Base-by-base conservation (phyloP, 331 rosid species). In the Phaseolus coccineus region DNA sequence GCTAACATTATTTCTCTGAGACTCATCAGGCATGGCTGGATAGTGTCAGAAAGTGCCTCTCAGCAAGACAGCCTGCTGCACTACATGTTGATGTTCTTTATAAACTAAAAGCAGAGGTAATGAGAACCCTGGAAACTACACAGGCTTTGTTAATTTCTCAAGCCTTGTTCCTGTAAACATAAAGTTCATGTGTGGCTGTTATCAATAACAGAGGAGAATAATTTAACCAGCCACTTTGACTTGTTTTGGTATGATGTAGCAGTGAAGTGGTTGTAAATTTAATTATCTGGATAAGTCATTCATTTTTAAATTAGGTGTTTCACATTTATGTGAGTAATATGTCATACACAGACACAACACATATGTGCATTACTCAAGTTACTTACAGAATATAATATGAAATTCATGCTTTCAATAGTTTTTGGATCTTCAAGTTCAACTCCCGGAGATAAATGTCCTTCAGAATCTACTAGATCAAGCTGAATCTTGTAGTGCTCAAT, bases 51-150 rank as follows among this genome's bases (percentile, higher is more conserved):
- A 94, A 78, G 52, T 92, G 92, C 81, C 66, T 90, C 61, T 83
- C 85, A 6, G 88, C 75, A 62, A 83, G 83, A 63, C 79, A 73
- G 46, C 92, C 91, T 64, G 81, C 87, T 69, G 80, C 80, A 13
- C 71, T 93, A 47, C 91, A 91, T 35, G 31, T 95, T 73, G 90
- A 89, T 80, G 72, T 47, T 82, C 89, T 95, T 67, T 79, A 83
- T 87, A 87, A 91, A 83, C 81, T 95, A 84, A 87, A 87, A 69
- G 79, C 81, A 19, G 90, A 93, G 99, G 99, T 95, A 78, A 85
- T 77, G 51, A 62, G 63, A 67, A 37, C 77, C 76, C 63, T 40
- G 63, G 44, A 82, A 69, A 63, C 42, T 71, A 24, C 58, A 40
- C 61, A 33, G 77, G 71, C 62, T 46, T 76, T 82, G 62, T 76